phyloP scores from a whole-genome alignment of 805 yeast genomes.

The Metschnikowia dekortorum region DNA sequence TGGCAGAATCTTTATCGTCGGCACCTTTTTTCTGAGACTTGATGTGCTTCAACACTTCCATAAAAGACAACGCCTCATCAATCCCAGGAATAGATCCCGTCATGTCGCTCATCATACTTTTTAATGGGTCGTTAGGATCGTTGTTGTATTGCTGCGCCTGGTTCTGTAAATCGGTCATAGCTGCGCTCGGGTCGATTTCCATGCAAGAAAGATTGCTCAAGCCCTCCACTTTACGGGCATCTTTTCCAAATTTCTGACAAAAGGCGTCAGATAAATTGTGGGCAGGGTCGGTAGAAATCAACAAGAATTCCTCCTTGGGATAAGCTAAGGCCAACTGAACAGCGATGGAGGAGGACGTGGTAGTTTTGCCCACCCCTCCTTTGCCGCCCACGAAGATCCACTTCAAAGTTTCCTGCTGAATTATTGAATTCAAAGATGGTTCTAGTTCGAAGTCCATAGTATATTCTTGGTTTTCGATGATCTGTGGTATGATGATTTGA shows the following conservation, averaged over 20 bases:
- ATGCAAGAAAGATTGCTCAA: constrained; percentile 85
- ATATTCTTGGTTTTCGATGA: neutral
- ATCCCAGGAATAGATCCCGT: constrained; percentile 97
- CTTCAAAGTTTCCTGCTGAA: constrained; percentile 62
- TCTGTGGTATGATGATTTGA: neutral
- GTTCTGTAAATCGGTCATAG: constrained; percentile 76
- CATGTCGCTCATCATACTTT: constrained; percentile 77
- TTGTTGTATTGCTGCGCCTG: constrained; percentile 54
- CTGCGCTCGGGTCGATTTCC: constrained; percentile 97
- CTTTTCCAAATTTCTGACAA: constrained; percentile 97
- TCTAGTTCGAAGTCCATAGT: constrained; percentile 59
- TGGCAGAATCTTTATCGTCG: constrained; percentile 21
- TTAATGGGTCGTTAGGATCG: constrained; percentile 61
- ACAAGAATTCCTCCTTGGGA: constrained; percentile 73
- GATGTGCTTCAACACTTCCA: constrained; percentile 96
- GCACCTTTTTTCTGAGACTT: constrained; percentile 55
- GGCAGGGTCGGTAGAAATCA: constrained; percentile 98
- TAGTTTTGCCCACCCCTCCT: constrained; percentile 99
- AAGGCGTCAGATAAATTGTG: constrained; percentile 97
- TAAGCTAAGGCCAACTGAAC: constrained; percentile 85
- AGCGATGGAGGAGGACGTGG: constrained; percentile 93
- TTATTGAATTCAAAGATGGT: constrained; percentile 65
- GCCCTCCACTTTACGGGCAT: constrained; percentile 91
- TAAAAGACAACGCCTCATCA: constrained; percentile 95
- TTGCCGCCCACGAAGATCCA: constrained; percentile 99